A percentile compares a stretch with the other conserved stretches of the same genome.
These are phyloP conservation scores for Pleurotus tuoliensis DNA, from an alignment of 768 basidiomycete species.

Conservation along the genomic window DNA sequence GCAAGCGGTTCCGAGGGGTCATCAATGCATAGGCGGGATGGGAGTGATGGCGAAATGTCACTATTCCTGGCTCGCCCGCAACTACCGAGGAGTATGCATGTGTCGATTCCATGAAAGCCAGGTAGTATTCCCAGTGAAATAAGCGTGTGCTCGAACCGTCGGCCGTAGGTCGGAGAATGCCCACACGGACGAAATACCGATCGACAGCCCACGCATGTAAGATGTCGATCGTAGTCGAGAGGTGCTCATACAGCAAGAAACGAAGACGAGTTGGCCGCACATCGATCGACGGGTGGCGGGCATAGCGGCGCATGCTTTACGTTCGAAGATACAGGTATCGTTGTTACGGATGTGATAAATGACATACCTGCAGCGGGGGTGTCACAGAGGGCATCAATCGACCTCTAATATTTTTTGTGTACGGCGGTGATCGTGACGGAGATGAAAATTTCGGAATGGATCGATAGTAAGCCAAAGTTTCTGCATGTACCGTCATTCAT, in stretches of 20 bases:
- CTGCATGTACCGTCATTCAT: background rate
- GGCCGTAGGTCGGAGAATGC: background rate
- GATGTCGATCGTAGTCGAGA: background rate
- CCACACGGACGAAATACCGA: background rate
- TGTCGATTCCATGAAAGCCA: slow-evolving; percentile 6
- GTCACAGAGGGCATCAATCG: background rate
- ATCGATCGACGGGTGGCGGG: background rate
- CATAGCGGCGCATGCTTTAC: background rate
- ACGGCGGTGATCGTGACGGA: background rate
- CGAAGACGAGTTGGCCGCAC: background rate
- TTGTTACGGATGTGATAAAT: background rate
- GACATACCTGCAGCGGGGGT: background rate
- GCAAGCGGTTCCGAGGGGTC: background rate
- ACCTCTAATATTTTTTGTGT: background rate
- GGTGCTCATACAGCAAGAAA: background rate
- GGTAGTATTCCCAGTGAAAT: background rate
- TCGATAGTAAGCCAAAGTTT: background rate
- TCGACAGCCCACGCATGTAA: background rate
- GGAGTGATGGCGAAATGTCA: too few species aligned
- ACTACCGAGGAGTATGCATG: background rate
- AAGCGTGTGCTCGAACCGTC: background rate
- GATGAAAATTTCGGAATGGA: background rate
- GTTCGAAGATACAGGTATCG: background rate
- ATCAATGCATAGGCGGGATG: background rate
- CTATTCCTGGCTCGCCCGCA: background rate